phyloP scores from a whole-genome alignment of 2,329 filamentous ascomycete genomes.

The Cylindrodendrum hubeiense region DNA sequence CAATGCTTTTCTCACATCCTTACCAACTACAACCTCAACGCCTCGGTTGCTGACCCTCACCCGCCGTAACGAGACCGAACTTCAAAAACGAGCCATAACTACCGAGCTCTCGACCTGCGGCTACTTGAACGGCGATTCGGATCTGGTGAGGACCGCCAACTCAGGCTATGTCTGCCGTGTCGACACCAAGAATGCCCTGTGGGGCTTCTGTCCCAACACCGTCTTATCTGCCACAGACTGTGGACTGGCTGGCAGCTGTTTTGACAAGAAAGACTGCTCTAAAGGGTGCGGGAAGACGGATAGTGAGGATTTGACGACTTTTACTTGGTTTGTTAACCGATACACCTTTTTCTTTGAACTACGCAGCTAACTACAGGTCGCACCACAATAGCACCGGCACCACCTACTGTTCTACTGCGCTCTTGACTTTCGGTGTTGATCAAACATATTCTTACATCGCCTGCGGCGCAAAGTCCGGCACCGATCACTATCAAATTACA shows the following conservation, averaged over 20 bases:
- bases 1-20: background rate
- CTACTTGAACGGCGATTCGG: conserved; percentile 47
- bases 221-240: conserved; percentile 53
- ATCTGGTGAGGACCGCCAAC: conserved; percentile 46
- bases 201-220: conserved; percentile 55
- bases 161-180: conserved; percentile 52
- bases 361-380: background rate
- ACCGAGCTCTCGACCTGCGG: conserved; percentile 47
- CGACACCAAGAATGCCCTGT: conserved; percentile 49
- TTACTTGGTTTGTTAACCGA: conserved; percentile 48
- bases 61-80: background rate
- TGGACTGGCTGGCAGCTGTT: conserved; percentile 51
- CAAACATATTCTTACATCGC: conserved; percentile 52
- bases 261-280: conserved; percentile 48
- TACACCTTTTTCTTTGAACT: background rate
- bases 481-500: conserved; percentile 39
- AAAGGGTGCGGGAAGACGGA: conserved; percentile 48
- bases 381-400: background rate
- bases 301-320: conserved; percentile 44
- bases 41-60: background rate
- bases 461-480: conserved; percentile 45
- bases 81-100: conserved; percentile 22
- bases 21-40: background rate
- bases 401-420: conserved; percentile 49
- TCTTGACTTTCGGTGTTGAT: conserved; percentile 48